Base-by-base conservation (phyloP, 1,139 yeast species). In the Zygoascus meyerae region DNA sequence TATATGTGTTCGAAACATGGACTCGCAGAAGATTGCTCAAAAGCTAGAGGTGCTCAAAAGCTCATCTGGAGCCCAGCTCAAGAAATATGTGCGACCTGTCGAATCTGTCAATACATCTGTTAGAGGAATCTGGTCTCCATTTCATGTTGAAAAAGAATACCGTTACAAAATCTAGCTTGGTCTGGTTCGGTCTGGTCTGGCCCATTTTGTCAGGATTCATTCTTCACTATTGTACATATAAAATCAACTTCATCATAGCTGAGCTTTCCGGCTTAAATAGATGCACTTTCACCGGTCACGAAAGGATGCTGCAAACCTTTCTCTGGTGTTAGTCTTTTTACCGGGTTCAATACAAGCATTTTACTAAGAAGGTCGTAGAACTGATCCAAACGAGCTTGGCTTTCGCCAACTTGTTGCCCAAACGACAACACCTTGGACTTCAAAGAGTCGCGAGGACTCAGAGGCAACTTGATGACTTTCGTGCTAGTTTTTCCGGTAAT, bases 71-170 rank as follows among this genome's bases (percentile, higher is more conserved):
- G 79, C 75, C 45, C 74, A 78, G 45, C 62, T 85, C 50, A 69
- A 73, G 55, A 81, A 80, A 61, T 78, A 85, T 52, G 74, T 77
- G 56, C 81, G 83, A 55, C 83, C 84, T 56, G 97, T 92, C 37
- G 77, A 79, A 64, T 83, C 95, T 39, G 67, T 75, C 51, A 92
- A 90, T 65, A 79, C 78, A 51, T 83, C 95, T 44, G 92, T 92
- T 14, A 83, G 99, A 74, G 99, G 98, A 60, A 75, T 92, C 46
- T 92, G 99, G 98, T 87, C 97, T 43, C 98, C 98, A 48, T 74
- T 92, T 72, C 97, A 92, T 64, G 80, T 77, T 46, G 81, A 79
- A 51, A 83, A 85, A 64, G 71, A 72, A 34, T 72, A 71, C 62
- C 79, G 95, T 68, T 82, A 78, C 70, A 81, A 75, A 61, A 77